Evolutionary conservation across 257 asterid genomes (phyloP).

Genomic region (Haberlea rhodopensis): DNA sequence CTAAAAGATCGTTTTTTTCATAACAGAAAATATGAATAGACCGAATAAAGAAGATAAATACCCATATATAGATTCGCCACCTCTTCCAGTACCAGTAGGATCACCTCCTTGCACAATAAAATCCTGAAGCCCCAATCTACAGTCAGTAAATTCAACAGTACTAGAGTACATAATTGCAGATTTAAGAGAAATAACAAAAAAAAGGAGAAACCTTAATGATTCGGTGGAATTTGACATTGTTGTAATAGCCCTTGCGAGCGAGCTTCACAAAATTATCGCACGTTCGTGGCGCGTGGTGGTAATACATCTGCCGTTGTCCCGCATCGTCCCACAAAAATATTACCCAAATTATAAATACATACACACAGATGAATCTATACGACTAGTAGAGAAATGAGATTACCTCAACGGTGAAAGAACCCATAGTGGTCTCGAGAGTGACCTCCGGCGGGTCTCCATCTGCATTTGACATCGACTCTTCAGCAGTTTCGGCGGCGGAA

Average conservation of each 20-base stretch:
- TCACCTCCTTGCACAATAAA: slow-evolving; percentile 97
- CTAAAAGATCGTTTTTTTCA: too few relatives aligned
- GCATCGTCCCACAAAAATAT: background rate
- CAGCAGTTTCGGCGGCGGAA: slow-evolving; percentile 30
- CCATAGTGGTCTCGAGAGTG: slow-evolving; percentile 95
- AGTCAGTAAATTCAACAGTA: slow-evolving; percentile 6
- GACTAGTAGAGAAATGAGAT: background rate
- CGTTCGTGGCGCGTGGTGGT: slow-evolving; percentile 89
- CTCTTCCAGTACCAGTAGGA: slow-evolving; percentile 96
- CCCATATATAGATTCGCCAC: slow-evolving; percentile 98
- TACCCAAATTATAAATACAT: background rate
- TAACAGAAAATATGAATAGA: too few relatives aligned
- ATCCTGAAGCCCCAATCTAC: slow-evolving; percentile 43
- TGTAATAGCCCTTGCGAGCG: slow-evolving; percentile 89
- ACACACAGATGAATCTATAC: too few relatives aligned
- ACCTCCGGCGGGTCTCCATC: slow-evolving; percentile 94
- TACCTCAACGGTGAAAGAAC: slow-evolving; percentile 72
- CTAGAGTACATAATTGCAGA: background rate
- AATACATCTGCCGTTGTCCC: slow-evolving; percentile 56
- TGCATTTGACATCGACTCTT: slow-evolving; percentile 42
- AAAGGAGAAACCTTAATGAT: slow-evolving; percentile 62
- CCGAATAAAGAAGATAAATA: slow-evolving; percentile 13
- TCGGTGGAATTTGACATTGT: slow-evolving; percentile 83
- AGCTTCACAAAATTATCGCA: slow-evolving; percentile 90
- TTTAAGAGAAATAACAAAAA: background rate